phyloP scores from a whole-genome alignment of 805 yeast genomes.

The Zygotorulaspora chibaensis region DNA sequence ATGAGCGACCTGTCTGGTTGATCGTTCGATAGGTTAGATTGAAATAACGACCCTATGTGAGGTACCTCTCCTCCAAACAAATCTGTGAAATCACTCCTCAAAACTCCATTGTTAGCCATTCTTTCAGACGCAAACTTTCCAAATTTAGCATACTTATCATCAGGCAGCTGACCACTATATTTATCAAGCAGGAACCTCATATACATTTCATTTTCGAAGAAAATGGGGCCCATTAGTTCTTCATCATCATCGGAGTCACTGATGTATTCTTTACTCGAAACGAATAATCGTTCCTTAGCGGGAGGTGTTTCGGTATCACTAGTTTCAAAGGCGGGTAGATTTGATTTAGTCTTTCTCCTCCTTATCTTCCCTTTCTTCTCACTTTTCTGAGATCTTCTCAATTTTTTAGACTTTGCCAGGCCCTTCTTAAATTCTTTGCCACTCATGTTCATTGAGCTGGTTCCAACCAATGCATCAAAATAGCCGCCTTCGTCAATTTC shows the following conservation, averaged over 20 bases:
- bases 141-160: conserved; percentile 20
- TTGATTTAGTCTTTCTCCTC: conserved; percentile 4
- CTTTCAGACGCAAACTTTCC: conserved; percentile 31
- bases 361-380: not conserved
- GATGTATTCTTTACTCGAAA: conserved; percentile 32
- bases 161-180: conserved; percentile 26
- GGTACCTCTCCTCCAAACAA: conserved; percentile 32
- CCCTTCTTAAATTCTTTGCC: conserved; percentile 20
- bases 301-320: conserved; percentile 10
- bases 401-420: conserved; percentile 23
- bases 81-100: conserved; percentile 19
- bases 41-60: conserved; percentile 4
- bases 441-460: conserved; percentile 4
- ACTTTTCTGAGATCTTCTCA: conserved; percentile 5
- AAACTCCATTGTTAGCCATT: conserved; percentile 21
- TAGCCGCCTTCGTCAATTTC: conserved; percentile 25
- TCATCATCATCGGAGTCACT: conserved; percentile 34
- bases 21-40: not conserved
- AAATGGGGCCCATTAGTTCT: conserved; percentile 20
- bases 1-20: conserved; percentile 21
- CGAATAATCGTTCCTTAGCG: conserved; percentile 9
- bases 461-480: conserved; percentile 24
- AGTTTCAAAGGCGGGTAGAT: conserved; percentile 12
- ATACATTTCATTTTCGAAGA: conserved; percentile 36
- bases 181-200: conserved; percentile 32